Evolutionary conservation across 495 filamentous ascomycete species (phyloP).

Genomic region (Annulohypoxylon moriforme): DNA sequence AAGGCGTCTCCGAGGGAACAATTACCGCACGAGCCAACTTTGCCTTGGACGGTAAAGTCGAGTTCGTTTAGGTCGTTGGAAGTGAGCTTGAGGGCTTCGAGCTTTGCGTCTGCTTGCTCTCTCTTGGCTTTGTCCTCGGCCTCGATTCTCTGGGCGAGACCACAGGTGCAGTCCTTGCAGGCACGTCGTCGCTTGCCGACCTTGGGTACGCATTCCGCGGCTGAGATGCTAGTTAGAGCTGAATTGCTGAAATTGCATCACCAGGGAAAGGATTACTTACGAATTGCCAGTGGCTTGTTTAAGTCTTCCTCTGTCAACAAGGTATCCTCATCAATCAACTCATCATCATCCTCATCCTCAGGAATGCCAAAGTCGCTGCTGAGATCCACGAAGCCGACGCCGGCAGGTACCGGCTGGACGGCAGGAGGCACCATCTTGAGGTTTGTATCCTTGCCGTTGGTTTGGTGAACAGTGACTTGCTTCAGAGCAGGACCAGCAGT

Average conservation of each 20-base stretch:
- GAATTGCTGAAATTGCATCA: neutral
- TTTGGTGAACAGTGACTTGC: conserved; percentile 35
- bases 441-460: conserved; percentile 36
- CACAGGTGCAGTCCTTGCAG: conserved; percentile 98
- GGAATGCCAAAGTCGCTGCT: conserved; percentile 72
- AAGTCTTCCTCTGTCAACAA: conserved; percentile 86
- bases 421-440: conserved; percentile 47
- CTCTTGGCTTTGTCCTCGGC: conserved; percentile 82
- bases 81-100: conserved; percentile 75
- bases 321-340: conserved; percentile 89
- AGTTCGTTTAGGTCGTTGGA: conserved; percentile 84
- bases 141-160: conserved; percentile 80
- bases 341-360: conserved; percentile 73
- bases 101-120: conserved; percentile 61
- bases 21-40: conserved; percentile 91
- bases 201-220: conserved; percentile 84
- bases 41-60: conserved; percentile 96
- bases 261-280: conserved; percentile 62
- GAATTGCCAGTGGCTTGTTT: conserved; percentile 74
- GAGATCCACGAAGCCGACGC: conserved; percentile 79
- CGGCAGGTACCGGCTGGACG: conserved; percentile 56
- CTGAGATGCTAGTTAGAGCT: conserved; percentile 55
- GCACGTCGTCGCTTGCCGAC: conserved; percentile 86
- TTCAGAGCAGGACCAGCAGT: conserved; percentile 38
- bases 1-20: conserved; percentile 94